phyloP scores from a whole-genome alignment of 2,329 filamentous ascomycete species.

The Arthrobotrys entomopaga region DNA sequence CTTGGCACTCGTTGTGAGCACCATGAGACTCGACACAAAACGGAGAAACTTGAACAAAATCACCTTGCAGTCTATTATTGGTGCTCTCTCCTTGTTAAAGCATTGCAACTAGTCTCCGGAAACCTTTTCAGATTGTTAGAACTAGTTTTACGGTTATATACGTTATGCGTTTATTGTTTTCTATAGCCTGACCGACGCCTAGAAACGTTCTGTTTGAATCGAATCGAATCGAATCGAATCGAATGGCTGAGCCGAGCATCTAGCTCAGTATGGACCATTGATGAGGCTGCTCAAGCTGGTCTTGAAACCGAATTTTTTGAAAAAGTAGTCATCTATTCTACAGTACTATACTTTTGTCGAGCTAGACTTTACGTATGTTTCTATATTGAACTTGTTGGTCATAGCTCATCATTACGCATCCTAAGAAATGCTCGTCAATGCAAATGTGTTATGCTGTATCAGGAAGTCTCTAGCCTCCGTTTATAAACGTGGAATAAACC shows the following conservation, averaged over 20 bases:
- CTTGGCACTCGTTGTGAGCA: neutral
- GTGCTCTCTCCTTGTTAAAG: neutral
- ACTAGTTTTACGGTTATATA: constrained; percentile 1
- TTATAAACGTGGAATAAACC: constrained; percentile 13
- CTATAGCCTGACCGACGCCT: neutral
- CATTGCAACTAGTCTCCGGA: neutral
- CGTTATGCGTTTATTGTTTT: constrained; percentile 7
- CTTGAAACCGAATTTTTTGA: neutral
- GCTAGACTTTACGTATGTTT: neutral
- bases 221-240: neutral
- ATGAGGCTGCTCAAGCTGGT: neutral
- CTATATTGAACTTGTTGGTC: neutral
- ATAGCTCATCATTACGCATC: constrained; percentile 2
- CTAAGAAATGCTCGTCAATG: neutral
- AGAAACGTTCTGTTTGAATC: constrained; percentile 5
- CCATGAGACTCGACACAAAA: constrained; percentile 4
- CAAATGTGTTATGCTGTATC: constrained; percentile 11
- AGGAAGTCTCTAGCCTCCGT: constrained; percentile 5
- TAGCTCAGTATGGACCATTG: neutral
- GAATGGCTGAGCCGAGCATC: neutral
- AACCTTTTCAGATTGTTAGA: neutral
- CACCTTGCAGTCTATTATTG: constrained; percentile 3
- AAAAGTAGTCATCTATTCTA: neutral
- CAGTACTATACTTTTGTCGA: too few relatives aligned
- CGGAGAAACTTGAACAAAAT: neutral